Conservation (phyloP, 176 grass and related monocot species). For the Chrysopogon serrulatus region DNA sequence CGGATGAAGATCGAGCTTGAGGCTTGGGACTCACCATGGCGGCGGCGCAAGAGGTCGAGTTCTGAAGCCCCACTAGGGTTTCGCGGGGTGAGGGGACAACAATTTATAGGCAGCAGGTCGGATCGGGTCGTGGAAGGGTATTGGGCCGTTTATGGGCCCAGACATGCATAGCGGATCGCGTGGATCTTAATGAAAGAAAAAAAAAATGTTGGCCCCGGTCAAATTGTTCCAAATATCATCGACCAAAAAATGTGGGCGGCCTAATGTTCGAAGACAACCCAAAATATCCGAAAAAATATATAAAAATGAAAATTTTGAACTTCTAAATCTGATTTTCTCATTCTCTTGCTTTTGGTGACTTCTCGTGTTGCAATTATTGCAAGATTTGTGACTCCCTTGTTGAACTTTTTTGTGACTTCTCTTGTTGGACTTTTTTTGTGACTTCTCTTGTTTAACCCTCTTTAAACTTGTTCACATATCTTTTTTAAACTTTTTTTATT, state of each 20-base stretch:
- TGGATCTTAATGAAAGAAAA: too few species aligned
- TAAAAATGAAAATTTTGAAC: too few species aligned
- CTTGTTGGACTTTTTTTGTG: too few species aligned
- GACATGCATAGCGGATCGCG: background rate
- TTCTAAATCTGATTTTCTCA: too few species aligned
- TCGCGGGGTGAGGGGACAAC: background rate
- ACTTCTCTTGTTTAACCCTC: background rate
- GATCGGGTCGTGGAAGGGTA: background rate
- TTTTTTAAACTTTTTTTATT: background rate
- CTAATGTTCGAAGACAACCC: too few species aligned
- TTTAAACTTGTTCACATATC: background rate
- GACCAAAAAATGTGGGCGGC: too few species aligned
- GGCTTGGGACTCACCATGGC: constrained; percentile 32
- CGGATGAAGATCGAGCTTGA: background rate
- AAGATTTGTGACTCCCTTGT: background rate
- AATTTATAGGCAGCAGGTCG: background rate
- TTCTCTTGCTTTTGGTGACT: background rate
- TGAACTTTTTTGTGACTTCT: background rate
- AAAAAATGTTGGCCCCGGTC: background rate
- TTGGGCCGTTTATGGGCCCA: background rate
- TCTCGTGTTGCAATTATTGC: too few species aligned
- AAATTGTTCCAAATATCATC: background rate
- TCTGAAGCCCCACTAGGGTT: constrained; percentile 35
- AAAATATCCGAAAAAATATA: too few species aligned
- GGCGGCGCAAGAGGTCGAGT: background rate